Conservation (phyloP, 2,329 filamentous ascomycete genomes). For the Cytospora chrysosperma region DNA sequence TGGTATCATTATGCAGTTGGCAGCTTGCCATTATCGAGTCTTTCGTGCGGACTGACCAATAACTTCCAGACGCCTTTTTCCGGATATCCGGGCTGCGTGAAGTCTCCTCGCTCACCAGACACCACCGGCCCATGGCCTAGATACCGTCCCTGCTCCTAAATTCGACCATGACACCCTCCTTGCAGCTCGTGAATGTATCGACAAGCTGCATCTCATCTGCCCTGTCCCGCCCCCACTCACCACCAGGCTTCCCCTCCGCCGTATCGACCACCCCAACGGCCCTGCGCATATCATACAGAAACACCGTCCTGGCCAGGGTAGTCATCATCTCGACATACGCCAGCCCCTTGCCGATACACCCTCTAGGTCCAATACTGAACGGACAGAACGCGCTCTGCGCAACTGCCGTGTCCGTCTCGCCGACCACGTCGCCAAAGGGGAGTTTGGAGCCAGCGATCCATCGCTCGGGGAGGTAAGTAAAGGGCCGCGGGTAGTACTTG, state of each 20-base stretch:
- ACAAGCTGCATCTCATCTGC: slow-evolving; percentile 64
- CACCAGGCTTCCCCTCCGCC: slow-evolving; percentile 49
- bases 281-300: slow-evolving; percentile 58
- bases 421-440: slow-evolving; percentile 39
- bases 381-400: slow-evolving; percentile 73
- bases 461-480: slow-evolving; percentile 60
- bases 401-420: slow-evolving; percentile 49
- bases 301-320: slow-evolving; percentile 61
- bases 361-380: slow-evolving; percentile 67
- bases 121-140: neutral
- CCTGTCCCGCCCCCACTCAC: slow-evolving; percentile 56
- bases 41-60: no score
- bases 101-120: neutral
- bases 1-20: neutral
- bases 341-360: slow-evolving; percentile 70
- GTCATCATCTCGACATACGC: slow-evolving; percentile 67
- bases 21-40: neutral
- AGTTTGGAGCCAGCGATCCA: slow-evolving; percentile 56
- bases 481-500: slow-evolving; percentile 60
- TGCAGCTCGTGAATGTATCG: slow-evolving; percentile 72
- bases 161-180: slow-evolving; percentile 69
- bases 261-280: slow-evolving; percentile 49
- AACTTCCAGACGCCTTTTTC: neutral
- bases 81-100: no score
- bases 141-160: slow-evolving; percentile 42